Conservation (phyloP, 176 grass and related monocot genomes). For the Cenchrus americanus region DNA sequence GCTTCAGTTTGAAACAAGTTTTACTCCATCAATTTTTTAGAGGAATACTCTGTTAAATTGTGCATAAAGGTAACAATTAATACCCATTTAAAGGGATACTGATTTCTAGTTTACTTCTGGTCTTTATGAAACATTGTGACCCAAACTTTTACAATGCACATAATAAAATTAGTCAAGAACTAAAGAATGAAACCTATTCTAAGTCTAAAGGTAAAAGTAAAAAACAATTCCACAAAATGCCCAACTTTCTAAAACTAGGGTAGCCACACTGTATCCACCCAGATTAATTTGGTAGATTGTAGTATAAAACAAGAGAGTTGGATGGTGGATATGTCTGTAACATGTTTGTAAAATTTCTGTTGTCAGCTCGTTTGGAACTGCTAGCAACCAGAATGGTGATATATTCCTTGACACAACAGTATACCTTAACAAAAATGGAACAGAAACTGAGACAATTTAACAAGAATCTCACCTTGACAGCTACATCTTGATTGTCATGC, state of each 20-base stretch:
- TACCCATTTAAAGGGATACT: not conserved
- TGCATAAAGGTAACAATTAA: slow-evolving; percentile 9
- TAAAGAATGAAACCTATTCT: not conserved
- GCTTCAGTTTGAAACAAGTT: slow-evolving; percentile 16
- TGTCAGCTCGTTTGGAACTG: not conserved
- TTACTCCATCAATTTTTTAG: not conserved
- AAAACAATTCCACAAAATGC: slow-evolving; percentile 12
- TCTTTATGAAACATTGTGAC: not conserved
- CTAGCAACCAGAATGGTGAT: slow-evolving; percentile 15
- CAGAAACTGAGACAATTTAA: slow-evolving; percentile 21
- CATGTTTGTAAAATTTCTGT: slow-evolving; percentile 11
- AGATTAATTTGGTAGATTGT: slow-evolving; percentile 13
- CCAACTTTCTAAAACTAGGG: not conserved
- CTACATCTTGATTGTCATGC: slow-evolving; percentile 80
- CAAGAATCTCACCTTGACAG: slow-evolving; percentile 79
- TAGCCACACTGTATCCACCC: not conserved
- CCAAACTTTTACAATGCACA: not conserved
- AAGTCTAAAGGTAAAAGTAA: not conserved
- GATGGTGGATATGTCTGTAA: slow-evolving; percentile 25
- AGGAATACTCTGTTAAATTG: not conserved
- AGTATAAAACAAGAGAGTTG: slow-evolving; percentile 16
- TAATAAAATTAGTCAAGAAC: slow-evolving; percentile 10
- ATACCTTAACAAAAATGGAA: slow-evolving; percentile 5
- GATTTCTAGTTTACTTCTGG: slow-evolving; percentile 2
- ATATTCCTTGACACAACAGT: slow-evolving; percentile 9